Base-by-base conservation (phyloP, 2,329 filamentous ascomycete genomes). In the Nemania diffusa region DNA sequence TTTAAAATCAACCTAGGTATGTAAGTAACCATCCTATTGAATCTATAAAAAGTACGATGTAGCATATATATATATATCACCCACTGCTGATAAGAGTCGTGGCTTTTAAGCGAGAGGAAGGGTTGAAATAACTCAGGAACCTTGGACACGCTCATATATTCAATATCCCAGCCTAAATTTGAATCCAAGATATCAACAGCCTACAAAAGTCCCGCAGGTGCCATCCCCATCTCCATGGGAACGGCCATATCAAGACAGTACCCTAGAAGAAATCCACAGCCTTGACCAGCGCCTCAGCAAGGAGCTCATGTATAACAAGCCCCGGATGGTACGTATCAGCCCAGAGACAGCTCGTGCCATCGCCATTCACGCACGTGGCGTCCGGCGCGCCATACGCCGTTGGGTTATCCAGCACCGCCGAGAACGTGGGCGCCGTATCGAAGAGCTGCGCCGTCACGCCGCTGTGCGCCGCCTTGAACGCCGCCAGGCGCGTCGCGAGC, bases 321-420 rank as follows among this genome's bases (percentile, higher is more conserved):
- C 69, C 67, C 1, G 72, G 67, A 15, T 72, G 72, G 42, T 71
- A 71, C 5, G 62, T 67, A 29, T 72, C 71, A 22, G 64, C 57
- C 72, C 71, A 72, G 5, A 73, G 60, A 48, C 71, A 73, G 42
- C 65, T 69, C 24, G 24, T 63, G 2, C 72, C 72, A 52, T 72
- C 69, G 2, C 62, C 44, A 26, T 60, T 70, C 7, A 68, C 56
- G 24, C 71, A 73, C 1, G 69, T 72, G 7, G 69, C 65, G 37
- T 73, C 69, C 3, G 62, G 22, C 1, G 72, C 72, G 13, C 72
- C 72, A n/a, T 72, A 73, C 3, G 67, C 69, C 50, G 71, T 67
- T 3, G 72, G 72, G 60, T 73, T 53, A 53, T 65, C 32, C 15
- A 73, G 57, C 8, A 68, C 62, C 1, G 65, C 46, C 13, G 59